These are phyloP conservation scores for Halophytophthora polymorphica DNA, from an alignment of 352 stramenopile genomes.

Conservation along the genomic window DNA sequence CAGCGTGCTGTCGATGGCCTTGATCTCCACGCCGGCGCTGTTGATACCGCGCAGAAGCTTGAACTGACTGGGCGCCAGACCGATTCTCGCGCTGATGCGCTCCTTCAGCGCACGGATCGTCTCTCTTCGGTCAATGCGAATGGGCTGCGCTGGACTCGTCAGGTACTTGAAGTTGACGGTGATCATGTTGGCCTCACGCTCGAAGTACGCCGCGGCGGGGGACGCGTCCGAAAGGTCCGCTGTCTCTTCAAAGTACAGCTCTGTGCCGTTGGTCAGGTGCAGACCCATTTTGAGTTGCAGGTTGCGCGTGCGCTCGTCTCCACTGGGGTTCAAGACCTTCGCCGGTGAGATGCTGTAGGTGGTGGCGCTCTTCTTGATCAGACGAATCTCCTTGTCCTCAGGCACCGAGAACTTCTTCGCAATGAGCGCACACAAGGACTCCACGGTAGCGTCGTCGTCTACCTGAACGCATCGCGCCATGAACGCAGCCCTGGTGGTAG, in stretches of 20 bases:
- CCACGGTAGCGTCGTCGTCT: constrained; percentile 56
- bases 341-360: constrained; percentile 63
- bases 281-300: constrained; percentile 58
- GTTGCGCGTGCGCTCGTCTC: constrained; percentile 36
- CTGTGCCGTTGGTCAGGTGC: constrained; percentile 60
- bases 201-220: constrained; percentile 59
- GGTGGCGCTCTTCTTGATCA: constrained; percentile 68
- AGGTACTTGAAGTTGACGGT: constrained; percentile 71
- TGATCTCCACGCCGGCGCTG: constrained; percentile 73
- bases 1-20: constrained; percentile 71
- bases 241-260: constrained; percentile 76
- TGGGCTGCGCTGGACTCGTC: constrained; percentile 33
- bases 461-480: constrained; percentile 64
- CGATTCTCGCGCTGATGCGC: constrained; percentile 47
- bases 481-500: constrained; percentile 3
- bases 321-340: constrained; percentile 61
- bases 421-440: constrained; percentile 42
- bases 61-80: constrained; percentile 48
- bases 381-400: constrained; percentile 35
- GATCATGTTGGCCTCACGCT: constrained; percentile 79
- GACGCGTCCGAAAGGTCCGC: constrained; percentile 41
- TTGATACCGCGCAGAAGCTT: constrained; percentile 77
- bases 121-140: constrained; percentile 75
- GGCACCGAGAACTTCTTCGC: constrained; percentile 52
- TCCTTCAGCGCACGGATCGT: constrained; percentile 59